phyloP scores from a whole-genome alignment of 352 stramenopile genomes.

The Pythium utonaiense region DNA sequence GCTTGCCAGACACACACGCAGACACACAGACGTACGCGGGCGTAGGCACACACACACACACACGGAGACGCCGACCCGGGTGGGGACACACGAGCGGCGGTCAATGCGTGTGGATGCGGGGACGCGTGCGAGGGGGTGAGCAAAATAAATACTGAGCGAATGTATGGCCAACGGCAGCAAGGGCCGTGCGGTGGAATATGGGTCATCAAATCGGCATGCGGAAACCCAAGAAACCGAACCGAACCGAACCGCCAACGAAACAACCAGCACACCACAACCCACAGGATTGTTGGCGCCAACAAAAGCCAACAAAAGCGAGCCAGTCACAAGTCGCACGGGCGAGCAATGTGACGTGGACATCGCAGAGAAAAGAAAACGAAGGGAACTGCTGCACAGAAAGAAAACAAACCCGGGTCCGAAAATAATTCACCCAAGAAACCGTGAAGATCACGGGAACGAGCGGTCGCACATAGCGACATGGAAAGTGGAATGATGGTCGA shows the following conservation, averaged over 20 bases:
- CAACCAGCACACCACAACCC: not conserved
- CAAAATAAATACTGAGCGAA: conserved; percentile 40
- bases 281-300: conserved; percentile 6
- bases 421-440: not conserved
- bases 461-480: conserved; percentile 6
- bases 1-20: not conserved
- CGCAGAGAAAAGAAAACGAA: not conserved
- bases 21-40: not conserved
- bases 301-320: conserved; percentile 1
- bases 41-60: not conserved
- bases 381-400: not conserved
- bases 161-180: conserved; percentile 28
- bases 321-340: conserved; percentile 1
- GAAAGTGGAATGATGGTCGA: conserved; percentile 10
- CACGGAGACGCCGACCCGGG: conserved; percentile 4
- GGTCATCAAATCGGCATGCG: not conserved
- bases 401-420: not conserved
- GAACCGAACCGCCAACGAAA: conserved; percentile 10
- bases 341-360: no score
- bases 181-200: not conserved
- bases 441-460: not conserved
- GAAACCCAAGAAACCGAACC: conserved; percentile 10
- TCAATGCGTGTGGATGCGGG: not conserved
- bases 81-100: not conserved
- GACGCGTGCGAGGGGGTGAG: conserved; percentile 22